Evolutionary conservation across 495 filamentous ascomycete genomes (phyloP).

Genomic region (Penicillium soppii): DNA sequence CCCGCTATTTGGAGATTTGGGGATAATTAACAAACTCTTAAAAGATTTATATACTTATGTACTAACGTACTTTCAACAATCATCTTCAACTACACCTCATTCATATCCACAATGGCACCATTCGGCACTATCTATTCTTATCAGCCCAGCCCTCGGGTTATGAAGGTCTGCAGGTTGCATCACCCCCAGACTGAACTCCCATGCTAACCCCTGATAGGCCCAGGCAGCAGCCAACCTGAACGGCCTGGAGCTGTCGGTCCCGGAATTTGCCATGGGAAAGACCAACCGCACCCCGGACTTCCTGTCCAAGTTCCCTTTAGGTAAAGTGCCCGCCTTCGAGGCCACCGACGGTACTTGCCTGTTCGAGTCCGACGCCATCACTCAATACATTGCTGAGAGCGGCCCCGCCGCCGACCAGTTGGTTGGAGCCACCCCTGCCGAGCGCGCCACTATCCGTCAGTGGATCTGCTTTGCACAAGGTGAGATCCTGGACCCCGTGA

Average conservation of each 20-base stretch:
- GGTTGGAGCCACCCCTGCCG: conserved; percentile 43
- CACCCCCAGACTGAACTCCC: neutral
- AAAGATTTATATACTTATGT: neutral
- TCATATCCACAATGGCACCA: conserved; percentile 44
- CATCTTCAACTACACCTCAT: conserved; percentile 9
- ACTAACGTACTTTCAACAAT: neutral
- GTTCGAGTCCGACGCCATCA: conserved; percentile 56
- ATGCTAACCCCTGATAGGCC: conserved; percentile 31
- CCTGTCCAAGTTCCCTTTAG: conserved; percentile 60
- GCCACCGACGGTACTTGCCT: conserved; percentile 49
- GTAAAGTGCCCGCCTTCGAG: conserved; percentile 60
- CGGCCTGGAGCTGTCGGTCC: conserved; percentile 42
- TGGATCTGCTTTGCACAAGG: conserved; percentile 50
- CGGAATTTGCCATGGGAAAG: conserved; percentile 41
- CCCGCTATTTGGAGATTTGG: neutral
- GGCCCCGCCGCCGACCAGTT: conserved; percentile 53
- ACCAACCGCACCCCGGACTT: conserved; percentile 52
- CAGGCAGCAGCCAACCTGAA: conserved; percentile 54
- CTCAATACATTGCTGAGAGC: conserved; percentile 50
- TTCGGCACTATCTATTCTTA: conserved; percentile 53
- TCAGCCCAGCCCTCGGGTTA: conserved; percentile 46
- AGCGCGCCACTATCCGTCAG: conserved; percentile 48
- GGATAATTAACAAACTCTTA: neutral
- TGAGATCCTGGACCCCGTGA: conserved; percentile 38
- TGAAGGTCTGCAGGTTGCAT: conserved; percentile 43